These are phyloP conservation scores for Gillenia trifoliata DNA, from an alignment of 306 rosid genomes.

Conservation along the genomic window DNA sequence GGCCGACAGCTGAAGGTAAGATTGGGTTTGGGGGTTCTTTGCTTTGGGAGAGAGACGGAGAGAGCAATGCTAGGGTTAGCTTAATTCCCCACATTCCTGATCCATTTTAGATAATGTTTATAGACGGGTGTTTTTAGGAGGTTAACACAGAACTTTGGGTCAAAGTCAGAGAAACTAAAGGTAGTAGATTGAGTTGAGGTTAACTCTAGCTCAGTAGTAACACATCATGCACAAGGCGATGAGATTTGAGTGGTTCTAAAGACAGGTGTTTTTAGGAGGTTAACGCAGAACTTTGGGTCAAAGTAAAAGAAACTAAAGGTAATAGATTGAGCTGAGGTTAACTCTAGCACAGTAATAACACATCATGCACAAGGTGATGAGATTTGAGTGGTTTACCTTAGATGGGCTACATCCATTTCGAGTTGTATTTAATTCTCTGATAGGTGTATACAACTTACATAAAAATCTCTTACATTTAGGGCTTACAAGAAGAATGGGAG, in stretches of 20 bases:
- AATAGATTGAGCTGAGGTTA: neutral
- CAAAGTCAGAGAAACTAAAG: neutral
- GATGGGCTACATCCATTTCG: neutral
- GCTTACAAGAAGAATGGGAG: neutral
- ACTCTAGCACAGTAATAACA: neutral
- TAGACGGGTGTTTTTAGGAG: neutral
- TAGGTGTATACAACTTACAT: neutral
- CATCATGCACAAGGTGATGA: neutral
- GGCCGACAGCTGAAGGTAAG: too few relatives aligned
- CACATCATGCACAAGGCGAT: neutral
- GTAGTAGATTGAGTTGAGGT: neutral
- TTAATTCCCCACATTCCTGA: too few relatives aligned
- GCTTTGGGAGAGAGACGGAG: too few relatives aligned
- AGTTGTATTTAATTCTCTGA: too few relatives aligned
- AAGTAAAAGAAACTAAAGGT: neutral
- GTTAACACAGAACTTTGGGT: neutral
- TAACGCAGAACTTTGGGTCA: neutral
- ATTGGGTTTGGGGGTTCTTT: too few relatives aligned
- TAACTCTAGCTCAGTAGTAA: neutral
- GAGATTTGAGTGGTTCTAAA: neutral
- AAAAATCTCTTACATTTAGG: neutral
- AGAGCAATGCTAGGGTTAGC: too few relatives aligned
- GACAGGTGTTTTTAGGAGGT: neutral
- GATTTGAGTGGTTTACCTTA: neutral
- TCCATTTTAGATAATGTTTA: neutral